Conservation (phyloP, 257 asterid species). For the Cruciata laevipes region DNA sequence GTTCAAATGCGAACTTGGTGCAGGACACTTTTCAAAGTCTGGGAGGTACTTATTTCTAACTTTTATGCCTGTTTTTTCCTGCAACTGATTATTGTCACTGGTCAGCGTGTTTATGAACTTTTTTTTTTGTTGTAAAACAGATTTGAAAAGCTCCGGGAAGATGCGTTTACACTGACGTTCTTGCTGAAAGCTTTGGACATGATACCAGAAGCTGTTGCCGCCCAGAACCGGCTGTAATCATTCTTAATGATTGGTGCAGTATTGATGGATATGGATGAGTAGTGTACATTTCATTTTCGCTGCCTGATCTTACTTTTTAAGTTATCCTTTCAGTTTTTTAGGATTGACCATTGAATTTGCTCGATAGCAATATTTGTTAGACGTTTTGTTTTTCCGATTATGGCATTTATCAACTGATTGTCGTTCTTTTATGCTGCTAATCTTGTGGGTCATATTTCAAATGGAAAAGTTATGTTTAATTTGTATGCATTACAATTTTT, state of each 20-base stretch:
- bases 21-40: slow-evolving; percentile 93
- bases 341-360: not conserved
- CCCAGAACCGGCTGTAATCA: slow-evolving; percentile 2
- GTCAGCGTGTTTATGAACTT: no score
- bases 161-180: slow-evolving; percentile 72
- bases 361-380: not conserved
- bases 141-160: slow-evolving; percentile 87
- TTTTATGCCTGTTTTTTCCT: not conserved
- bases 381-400: not conserved
- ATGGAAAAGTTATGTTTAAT: not conserved
- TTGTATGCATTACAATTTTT: no score
- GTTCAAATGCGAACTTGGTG: slow-evolving; percentile 87
- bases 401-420: not conserved
- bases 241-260: not conserved
- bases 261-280: not conserved
- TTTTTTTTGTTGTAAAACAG: slow-evolving; percentile 30
- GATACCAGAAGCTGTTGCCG: slow-evolving; percentile 24
- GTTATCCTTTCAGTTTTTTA: not conserved
- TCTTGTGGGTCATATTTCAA: not conserved
- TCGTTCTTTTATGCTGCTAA: not conserved
- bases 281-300: no score
- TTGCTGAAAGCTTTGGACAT: slow-evolving; percentile 62
- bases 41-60: slow-evolving; percentile 49
- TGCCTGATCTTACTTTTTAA: not conserved
- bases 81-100: not conserved